Percentiles rank a stretch among this genome's conserved stretches.
These are phyloP conservation scores for Penicillium herquei DNA, from an alignment of 495 filamentous ascomycete genomes.

Conservation along the genomic window DNA sequence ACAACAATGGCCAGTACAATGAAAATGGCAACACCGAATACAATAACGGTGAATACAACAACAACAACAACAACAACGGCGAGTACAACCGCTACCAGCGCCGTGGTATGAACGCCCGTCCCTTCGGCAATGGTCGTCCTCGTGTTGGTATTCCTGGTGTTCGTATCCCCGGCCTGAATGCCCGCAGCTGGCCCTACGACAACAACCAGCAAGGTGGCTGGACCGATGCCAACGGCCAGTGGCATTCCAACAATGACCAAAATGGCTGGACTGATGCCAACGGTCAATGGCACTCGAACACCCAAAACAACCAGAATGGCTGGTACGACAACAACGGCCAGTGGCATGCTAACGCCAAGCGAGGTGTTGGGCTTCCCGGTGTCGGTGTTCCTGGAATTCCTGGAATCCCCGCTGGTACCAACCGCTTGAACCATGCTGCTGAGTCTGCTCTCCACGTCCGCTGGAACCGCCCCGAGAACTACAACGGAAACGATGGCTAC, in stretches of 20 bases:
- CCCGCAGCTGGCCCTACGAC: conserved; percentile 14
- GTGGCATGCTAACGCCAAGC: conserved; percentile 21
- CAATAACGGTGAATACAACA: conserved; percentile 9
- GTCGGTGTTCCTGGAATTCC: not conserved
- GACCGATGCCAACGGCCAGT: conserved; percentile 20
- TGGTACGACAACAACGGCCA: conserved; percentile 18
- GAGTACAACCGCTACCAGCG: conserved; percentile 9
- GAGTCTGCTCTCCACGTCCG: not conserved
- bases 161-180: conserved; percentile 7
- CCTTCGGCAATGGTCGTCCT: conserved; percentile 6
- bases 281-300: conserved; percentile 15
- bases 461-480: not conserved
- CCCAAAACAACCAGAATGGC: conserved; percentile 13
- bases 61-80: conserved; percentile 3
- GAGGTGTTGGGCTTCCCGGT: not conserved
- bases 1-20: conserved; percentile 16
- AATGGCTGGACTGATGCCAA: conserved; percentile 20
- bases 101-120: not conserved
- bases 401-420: not conserved
- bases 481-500: not conserved
- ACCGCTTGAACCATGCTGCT: not conserved
- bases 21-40: conserved; percentile 13
- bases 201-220: conserved; percentile 14
- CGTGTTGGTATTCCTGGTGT: conserved; percentile 4
- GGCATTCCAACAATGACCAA: conserved; percentile 18